Percentiles rank a stretch among this genome's conserved stretches.
These are phyloP conservation scores for Apiotrichum akiyoshidainum DNA, from an alignment of 1,284 basidiomycete genomes.

Conservation along the genomic window DNA sequence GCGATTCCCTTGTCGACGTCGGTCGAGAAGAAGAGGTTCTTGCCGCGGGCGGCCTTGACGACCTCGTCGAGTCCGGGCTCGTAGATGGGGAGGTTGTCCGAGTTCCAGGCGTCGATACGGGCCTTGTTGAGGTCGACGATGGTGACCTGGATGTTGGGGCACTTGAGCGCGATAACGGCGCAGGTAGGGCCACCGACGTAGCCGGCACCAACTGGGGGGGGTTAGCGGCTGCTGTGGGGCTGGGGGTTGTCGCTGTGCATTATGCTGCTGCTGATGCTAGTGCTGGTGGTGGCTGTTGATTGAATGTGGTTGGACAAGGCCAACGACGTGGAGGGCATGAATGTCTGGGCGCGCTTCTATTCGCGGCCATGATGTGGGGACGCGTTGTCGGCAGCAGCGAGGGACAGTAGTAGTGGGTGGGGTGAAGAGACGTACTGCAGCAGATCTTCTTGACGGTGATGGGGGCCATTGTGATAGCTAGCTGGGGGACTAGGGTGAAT, in stretches of 20 bases:
- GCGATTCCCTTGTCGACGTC: constrained; percentile 89
- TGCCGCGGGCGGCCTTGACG: constrained; percentile 79
- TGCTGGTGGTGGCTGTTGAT: no score
- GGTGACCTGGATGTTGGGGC: constrained; percentile 89
- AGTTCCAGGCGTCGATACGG: constrained; percentile 95
- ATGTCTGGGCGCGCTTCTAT: constrained; percentile 1
- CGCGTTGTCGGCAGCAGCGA: neutral
- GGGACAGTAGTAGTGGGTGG: neutral
- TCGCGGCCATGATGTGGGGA: neutral
- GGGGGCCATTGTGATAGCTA: constrained; percentile 45
- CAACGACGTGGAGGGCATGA: constrained; percentile 1
- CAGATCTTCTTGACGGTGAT: constrained; percentile 79
- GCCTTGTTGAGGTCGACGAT: constrained; percentile 96
- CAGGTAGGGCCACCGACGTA: constrained; percentile 96
- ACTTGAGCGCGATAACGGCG: constrained; percentile 64
- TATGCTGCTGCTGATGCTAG: no score
- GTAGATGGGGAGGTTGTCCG: constrained; percentile 66
- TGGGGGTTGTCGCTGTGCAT: no score
- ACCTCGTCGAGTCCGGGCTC: constrained; percentile 96
- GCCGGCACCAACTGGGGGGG: constrained; percentile 76
- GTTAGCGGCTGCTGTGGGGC: neutral
- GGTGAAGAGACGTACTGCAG: constrained; percentile 65
- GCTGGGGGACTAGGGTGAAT: neutral
- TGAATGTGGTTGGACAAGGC: neutral
- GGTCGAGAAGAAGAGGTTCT: constrained; percentile 96